A percentile compares a stretch with the other conserved stretches of the same genome.
Conservation (phyloP, 2,329 filamentous ascomycete genomes). For the Ciborinia camelliae region DNA sequence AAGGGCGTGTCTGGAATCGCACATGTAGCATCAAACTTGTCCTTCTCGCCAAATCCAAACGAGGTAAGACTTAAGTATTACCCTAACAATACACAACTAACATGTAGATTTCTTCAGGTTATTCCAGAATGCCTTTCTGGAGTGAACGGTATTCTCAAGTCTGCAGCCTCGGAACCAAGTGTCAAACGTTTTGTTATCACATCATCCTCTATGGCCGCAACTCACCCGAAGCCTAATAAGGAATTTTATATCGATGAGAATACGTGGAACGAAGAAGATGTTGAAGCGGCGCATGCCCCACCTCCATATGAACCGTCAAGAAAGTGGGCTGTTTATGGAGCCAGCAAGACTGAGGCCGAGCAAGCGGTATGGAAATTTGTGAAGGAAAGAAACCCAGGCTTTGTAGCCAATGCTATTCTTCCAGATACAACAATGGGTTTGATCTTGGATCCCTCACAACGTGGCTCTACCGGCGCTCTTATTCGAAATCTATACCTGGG, state of each 20-base stretch:
- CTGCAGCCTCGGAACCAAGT: conserved; percentile 37
- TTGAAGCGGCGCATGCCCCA: conserved; percentile 40
- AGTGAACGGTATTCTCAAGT: conserved; percentile 36
- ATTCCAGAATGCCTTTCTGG: conserved; percentile 39
- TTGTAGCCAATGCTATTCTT: conserved; percentile 34
- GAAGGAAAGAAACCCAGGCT: conserved; percentile 35
- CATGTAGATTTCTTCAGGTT: background rate
- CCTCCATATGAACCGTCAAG: conserved; percentile 35
- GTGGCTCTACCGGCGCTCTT: conserved; percentile 28
- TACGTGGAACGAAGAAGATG: conserved; percentile 39
- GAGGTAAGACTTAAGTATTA: conserved; percentile 31
- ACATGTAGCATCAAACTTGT: conserved; percentile 41
- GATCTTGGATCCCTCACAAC: conserved; percentile 21
- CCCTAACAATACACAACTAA: background rate
- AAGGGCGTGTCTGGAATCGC: conserved; percentile 37
- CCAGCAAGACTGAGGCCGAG: conserved; percentile 42
- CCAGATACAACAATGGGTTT: conserved; percentile 26
- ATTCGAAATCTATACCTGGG: conserved; percentile 30
- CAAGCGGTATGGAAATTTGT: conserved; percentile 42
- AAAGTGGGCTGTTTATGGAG: conserved; percentile 37
- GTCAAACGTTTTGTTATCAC: conserved; percentile 44
- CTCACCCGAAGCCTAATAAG: conserved; percentile 27
- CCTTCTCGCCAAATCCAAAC: conserved; percentile 39
- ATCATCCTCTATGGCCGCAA: conserved; percentile 33
- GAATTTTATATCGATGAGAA: conserved; percentile 30